These are phyloP conservation scores for Omphalea diandra DNA, from an alignment of 441 rosid species.

Conservation along the genomic window DNA sequence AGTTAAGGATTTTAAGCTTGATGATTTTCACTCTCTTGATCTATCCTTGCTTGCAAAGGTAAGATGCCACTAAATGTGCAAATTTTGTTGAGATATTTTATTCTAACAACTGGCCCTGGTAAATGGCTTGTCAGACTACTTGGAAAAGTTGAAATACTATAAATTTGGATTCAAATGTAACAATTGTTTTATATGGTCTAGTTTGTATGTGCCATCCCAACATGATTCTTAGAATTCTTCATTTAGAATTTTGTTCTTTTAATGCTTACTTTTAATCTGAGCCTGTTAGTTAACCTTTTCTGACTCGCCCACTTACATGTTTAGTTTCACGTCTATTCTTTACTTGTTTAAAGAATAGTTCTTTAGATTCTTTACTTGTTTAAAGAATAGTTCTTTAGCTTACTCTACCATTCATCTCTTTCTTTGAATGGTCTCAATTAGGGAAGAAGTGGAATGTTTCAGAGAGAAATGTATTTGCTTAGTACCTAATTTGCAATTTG, in stretches of 20 bases:
- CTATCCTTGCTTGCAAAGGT: conserved; percentile 91
- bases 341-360: background rate
- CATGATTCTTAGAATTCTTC: background rate
- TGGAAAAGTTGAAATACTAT: background rate
- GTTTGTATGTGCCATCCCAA: background rate
- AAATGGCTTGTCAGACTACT: background rate
- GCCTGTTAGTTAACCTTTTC: background rate
- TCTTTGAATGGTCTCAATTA: background rate
- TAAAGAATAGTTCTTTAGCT: background rate
- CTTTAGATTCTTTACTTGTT: background rate
- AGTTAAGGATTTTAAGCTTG: conserved; percentile 88
- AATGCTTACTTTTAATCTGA: background rate
- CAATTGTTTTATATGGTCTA: background rate
- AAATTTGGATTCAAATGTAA: background rate
- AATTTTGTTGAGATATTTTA: background rate
- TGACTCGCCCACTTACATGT: background rate
- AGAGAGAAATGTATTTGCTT: background rate
- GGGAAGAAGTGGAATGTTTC: background rate
- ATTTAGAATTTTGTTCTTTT: background rate
- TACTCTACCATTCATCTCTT: too few species aligned
- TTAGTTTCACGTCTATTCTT: background rate
- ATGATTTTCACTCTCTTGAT: conserved; percentile 91
- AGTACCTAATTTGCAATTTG: background rate
- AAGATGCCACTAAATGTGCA: conserved; percentile 16
- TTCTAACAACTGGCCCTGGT: background rate